Base-by-base conservation (phyloP, 495 filamentous ascomycete genomes). In the Talaromyces stipitatus region DNA sequence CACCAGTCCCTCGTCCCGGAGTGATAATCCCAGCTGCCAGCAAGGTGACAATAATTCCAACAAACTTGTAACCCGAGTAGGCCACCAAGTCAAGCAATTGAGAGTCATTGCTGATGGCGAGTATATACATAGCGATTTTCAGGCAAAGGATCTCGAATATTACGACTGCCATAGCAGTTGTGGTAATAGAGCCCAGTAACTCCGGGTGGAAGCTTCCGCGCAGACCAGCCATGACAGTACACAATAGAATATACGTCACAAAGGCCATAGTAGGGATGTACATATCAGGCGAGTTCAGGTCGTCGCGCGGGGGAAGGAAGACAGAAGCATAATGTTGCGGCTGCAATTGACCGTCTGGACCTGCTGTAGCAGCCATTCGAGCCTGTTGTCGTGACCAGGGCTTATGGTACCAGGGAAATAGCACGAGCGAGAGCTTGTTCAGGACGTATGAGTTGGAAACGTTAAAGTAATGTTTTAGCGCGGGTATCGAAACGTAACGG, bases 21-120 rank as follows among this genome's bases (percentile, higher is more conserved):
- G 85, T 92, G 43, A 91, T 66, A 18, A 89, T 77, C 71, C 92
- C 89, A 4, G 89, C 85, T 2, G 91, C 71, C 27, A 87, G 74
- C 46, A 97, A 80, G 2, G 89, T 96, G 51, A 88, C 78, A 60
- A 97, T 97, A 55, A 95, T 90, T 8, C 94, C 94, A 38, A 97
- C 94, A 63, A 97, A 99, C 73, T 99, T 99, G 71, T 99, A 99
- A 11, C 95, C 95, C 5, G 88, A 92, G 68, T 99, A 99, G 3
- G 95, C 94, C 36, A 97, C 84, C 32, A 99, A 70, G 61, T 99
- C 94, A 57, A 97, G 78, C 22, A 99, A 77, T 70, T 97, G 94
- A 12, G 76, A 82, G 56, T 86, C 87, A 64, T 92, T 92, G 64
- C 85, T 91, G 74, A 99, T 97, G 70, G 79, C 88, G 33, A 99